Base-by-base conservation (phyloP, 2,329 filamentous ascomycete genomes). In the Torrubiella hemipterigena region DNA sequence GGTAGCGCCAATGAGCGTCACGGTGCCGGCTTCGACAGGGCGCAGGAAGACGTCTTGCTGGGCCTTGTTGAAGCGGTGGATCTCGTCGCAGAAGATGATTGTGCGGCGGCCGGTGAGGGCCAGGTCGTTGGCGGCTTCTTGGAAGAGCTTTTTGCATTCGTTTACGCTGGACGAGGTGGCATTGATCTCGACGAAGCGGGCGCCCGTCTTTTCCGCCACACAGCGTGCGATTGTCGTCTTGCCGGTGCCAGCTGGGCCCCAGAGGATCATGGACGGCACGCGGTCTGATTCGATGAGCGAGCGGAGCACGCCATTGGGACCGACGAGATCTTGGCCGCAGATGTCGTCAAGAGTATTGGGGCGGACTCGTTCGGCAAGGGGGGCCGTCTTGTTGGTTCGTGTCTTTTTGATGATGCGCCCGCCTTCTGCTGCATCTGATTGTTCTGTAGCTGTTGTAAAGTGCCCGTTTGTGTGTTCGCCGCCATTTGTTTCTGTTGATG, bases 71-170 rank as follows among this genome's bases (percentile, higher is more conserved):
- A 94, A 94, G 17, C 89, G 67, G 55, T 94, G 86, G 29, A 95
- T 91, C 62, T 96, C 91, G 58, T 98, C 91, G 59, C 89, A 95
- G 54, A 98, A 98, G 40, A 98, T 76, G 40, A 98, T 93, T 0
- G 91, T 96, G 58, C 83, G 89, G 38, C 86, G 71, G 2, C 89
- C 89, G 0, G 85, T 93, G 31, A 96, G 62, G 2, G 66, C 61
- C 28, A 86, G 59, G 51, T 96, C 91, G 46, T 77, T 82, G 37
- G 73, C 75, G 0, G 91, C 87, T 42, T 95, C 86, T 15, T 67
- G 63, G 47, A 96, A 95, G 33, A 95, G 69, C 63, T 86, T 91
- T 59, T 95, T 94, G 67, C 81, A 87, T 52, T 96, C 89, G 16
- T 71, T 77, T 13, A 96, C 82, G 2, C 87, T 89, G 6, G 79